Conservation (phyloP, 2,329 filamentous ascomycete genomes). For the Trichophyton simii region DNA sequence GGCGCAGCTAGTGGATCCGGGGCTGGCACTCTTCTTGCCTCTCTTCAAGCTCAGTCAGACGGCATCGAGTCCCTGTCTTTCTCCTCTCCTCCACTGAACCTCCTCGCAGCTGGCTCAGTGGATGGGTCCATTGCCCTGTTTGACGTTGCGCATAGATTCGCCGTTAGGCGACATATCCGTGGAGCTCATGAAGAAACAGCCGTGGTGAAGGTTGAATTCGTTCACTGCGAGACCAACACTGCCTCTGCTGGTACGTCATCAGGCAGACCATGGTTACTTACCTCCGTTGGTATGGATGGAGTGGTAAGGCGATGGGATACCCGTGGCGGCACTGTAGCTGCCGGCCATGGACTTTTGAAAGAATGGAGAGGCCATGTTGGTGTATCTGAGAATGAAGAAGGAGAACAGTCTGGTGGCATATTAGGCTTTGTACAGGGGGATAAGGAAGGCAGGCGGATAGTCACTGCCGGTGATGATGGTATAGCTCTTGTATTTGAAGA, state of each 20-base stretch:
- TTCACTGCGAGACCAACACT: constrained; percentile 28
- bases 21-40: constrained; percentile 64
- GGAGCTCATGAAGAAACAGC: constrained; percentile 78
- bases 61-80: constrained; percentile 65
- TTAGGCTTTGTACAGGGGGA: constrained; percentile 77
- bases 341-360: constrained; percentile 57
- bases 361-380: constrained; percentile 76
- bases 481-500: constrained; percentile 37
- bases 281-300: constrained; percentile 83
- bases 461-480: constrained; percentile 82
- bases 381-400: constrained; percentile 41
- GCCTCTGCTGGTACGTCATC: constrained; percentile 21
- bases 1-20: constrained; percentile 42
- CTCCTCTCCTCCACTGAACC: constrained; percentile 46
- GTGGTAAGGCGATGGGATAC: constrained; percentile 82
- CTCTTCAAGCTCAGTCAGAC: constrained; percentile 65
- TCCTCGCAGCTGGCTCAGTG: constrained; percentile 52
- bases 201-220: constrained; percentile 87
- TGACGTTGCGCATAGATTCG: constrained; percentile 74
- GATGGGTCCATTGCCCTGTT: constrained; percentile 68
- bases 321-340: constrained; percentile 52
- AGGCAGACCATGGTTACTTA: constrained; percentile 55
- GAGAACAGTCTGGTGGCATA: constrained; percentile 69
- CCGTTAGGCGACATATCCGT: constrained; percentile 67
- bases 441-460: constrained; percentile 54